Evolutionary conservation across 495 filamentous ascomycete species (phyloP), one percentile per base, ranked within the genome.

Genomic region (Patellaria atrata): DNA sequence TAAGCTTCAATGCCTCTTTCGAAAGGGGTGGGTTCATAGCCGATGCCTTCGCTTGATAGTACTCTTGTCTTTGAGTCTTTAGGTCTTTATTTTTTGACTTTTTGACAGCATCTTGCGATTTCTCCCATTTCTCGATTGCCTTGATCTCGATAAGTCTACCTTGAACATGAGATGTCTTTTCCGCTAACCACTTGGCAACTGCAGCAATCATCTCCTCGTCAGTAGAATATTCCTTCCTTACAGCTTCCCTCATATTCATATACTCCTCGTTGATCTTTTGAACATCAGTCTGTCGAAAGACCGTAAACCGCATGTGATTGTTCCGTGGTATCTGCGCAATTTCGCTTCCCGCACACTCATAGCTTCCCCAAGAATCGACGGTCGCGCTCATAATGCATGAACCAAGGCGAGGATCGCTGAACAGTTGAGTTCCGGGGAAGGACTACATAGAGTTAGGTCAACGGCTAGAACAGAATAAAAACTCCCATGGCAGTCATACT

Each of bases 321-420:
- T 38, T 14, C 36, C 32, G 16, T 31, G 19, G n/a, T 38, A 17
- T 33, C 9, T 35, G 41, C 5, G 17, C 24, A n/a, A 28, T 21
- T 6, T 50, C 24, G 3, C 34, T 34, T 13, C 46, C 46, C 19
- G 27, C 35, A 8, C 43, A 31, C 1, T 43, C 40, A 28, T 40
- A 52, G 30, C 44, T 47, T 19, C 37, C 38, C 46, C 46, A 52
- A 1, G 46, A 50, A 34, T 52, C 49, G 12, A 44, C 14, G 9
- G 32, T 36, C 15, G 34, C 49, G 21, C 39, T 40, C 10, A 43
- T 35, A 8, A 52, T 33, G 22, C 46, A 49, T 30, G 35, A 11
- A 50, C 14, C 13, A 40, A 36, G 13, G 40, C 33, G 5, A 51
- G 32, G 21, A 26, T 27, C 41, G 14, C 28, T 35, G 22, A 48